Evolutionary conservation across 768 basidiomycete species (phyloP).

Genomic region (Lentinula boryana): DNA sequence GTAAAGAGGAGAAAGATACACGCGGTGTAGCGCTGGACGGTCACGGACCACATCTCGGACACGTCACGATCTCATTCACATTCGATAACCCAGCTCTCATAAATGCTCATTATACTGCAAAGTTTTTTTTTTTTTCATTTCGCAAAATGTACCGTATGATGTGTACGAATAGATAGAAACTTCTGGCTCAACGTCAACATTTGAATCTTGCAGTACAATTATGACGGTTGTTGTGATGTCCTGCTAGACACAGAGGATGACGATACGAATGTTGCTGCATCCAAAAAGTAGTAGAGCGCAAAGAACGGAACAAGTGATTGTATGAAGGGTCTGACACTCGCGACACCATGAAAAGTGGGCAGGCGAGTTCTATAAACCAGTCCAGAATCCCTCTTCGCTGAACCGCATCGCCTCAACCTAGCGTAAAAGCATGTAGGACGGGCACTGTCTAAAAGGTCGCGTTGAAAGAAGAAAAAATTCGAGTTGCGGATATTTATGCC

Average conservation of each 20-base stretch:
- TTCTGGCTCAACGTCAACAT: no score
- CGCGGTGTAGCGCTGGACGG: neutral
- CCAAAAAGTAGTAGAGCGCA: neutral
- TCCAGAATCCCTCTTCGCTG: constrained; percentile 12
- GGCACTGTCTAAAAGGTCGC: constrained; percentile 18
- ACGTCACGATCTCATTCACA: neutral
- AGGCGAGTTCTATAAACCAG: constrained; percentile 14
- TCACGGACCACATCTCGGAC: neutral
- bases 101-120: no score
- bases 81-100: no score
- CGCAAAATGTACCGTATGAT: no score
- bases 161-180: no score
- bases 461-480: neutral
- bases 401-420: constrained; percentile 17
- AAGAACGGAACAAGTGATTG: neutral
- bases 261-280: neutral
- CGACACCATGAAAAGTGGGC: constrained; percentile 10
- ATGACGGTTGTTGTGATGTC: no score
- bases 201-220: no score
- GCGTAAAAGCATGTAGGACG: constrained; percentile 8
- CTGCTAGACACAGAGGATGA: neutral
- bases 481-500: neutral
- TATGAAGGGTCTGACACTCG: constrained; percentile 26
- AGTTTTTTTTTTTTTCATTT: no score
- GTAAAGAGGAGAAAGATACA: constrained; percentile 2